phyloP scores from a whole-genome alignment of 164 flowering plant species.

The Kingdonia uniflora region DNA sequence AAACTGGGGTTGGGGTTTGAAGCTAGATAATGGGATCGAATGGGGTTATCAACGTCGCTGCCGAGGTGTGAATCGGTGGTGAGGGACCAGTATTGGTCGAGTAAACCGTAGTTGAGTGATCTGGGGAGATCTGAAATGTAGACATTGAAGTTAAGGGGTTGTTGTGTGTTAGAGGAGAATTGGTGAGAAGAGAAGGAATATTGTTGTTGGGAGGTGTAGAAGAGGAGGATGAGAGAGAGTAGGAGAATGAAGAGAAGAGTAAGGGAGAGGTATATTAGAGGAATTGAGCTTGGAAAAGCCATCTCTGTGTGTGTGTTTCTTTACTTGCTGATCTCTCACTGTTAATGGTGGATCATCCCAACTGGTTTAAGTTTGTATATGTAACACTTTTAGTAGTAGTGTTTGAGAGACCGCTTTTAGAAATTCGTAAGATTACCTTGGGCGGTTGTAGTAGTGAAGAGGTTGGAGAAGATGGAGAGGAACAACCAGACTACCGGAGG shows the following conservation, averaged over 20 bases:
- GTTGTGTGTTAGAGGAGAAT: constrained; percentile 12
- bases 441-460: too few relatives aligned
- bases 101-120: constrained; percentile 78
- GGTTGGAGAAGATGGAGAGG: too few relatives aligned
- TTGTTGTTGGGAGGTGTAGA: constrained; percentile 3
- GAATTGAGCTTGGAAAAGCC: too few relatives aligned
- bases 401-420: too few relatives aligned
- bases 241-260: background rate
- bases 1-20: constrained; percentile 13
- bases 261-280: background rate
- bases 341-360: too few relatives aligned
- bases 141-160: constrained; percentile 39
- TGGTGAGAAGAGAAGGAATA: constrained; percentile 13
- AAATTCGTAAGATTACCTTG: too few relatives aligned
- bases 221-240: constrained; percentile 3
- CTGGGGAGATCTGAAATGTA: constrained; percentile 66
- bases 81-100: constrained; percentile 60
- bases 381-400: too few relatives aligned
- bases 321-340: too few relatives aligned
- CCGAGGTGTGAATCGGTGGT: constrained; percentile 47
- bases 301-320: too few relatives aligned
- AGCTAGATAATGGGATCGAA: constrained; percentile 20
- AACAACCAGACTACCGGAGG: too few relatives aligned
- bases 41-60: constrained; percentile 38
- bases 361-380: too few relatives aligned